Conservation (phyloP, 1,139 yeast species). For the Meyerozyma elateridarum region DNA sequence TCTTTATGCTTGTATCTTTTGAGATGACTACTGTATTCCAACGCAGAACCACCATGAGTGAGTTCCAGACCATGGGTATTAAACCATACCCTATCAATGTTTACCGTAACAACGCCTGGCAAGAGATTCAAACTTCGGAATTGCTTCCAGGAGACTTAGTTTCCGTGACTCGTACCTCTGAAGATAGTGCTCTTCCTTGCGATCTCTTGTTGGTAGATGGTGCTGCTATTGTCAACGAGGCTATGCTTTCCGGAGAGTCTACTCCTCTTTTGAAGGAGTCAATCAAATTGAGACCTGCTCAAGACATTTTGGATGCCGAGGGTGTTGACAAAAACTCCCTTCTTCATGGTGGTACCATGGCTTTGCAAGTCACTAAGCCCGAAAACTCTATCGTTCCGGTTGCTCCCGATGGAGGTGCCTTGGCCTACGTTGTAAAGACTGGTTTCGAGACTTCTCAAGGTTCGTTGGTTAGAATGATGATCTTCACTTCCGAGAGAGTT, state of each 20-base stretch:
- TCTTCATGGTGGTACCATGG: conserved; percentile 95
- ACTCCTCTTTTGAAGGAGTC: conserved; percentile 95
- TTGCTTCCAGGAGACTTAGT: conserved; percentile 91
- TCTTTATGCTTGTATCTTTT: conserved; percentile 88
- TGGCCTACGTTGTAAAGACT: conserved; percentile 86
- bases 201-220: conserved; percentile 84
- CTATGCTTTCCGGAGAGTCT: conserved; percentile 97
- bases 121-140: conserved; percentile 61
- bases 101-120: conserved; percentile 70
- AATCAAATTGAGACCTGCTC: conserved; percentile 71
- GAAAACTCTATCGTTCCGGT: conserved; percentile 43
- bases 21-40: conserved; percentile 95
- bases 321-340: conserved; percentile 86
- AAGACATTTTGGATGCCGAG: conserved; percentile 65
- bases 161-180: conserved; percentile 81
- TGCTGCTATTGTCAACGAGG: conserved; percentile 90
- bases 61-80: conserved; percentile 96
- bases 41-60: conserved; percentile 90
- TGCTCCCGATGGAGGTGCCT: conserved; percentile 89
- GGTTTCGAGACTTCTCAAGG: conserved; percentile 97
- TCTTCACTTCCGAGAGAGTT: conserved; percentile 92
- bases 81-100: conserved; percentile 81
- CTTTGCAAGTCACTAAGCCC: conserved; percentile 82
- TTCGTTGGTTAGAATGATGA: conserved; percentile 96
- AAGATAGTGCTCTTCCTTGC: conserved; percentile 95